These are phyloP conservation scores for Talaromyces marneffei DNA, from an alignment of 2,329 filamentous ascomycete species.

Conservation along the genomic window DNA sequence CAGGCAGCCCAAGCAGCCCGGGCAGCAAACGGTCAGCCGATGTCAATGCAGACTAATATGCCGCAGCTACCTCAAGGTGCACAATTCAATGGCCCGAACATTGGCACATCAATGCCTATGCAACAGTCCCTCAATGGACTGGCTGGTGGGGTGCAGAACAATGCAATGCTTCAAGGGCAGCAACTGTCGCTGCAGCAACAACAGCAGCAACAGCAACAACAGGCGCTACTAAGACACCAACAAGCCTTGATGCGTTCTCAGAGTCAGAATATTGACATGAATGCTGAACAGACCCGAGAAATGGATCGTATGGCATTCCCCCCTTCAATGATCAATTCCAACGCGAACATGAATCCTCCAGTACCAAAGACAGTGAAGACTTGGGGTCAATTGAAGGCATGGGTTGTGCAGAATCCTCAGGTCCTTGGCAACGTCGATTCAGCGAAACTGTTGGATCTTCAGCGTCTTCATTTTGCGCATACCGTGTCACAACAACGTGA, in stretches of 20 bases:
- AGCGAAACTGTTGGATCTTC: constrained; percentile 36
- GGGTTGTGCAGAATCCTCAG: constrained; percentile 44
- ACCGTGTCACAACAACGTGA: constrained; percentile 21
- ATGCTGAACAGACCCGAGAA: constrained; percentile 35
- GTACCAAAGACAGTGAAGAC: constrained; percentile 48
- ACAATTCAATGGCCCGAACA: constrained; percentile 31
- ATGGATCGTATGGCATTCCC: constrained; percentile 41
- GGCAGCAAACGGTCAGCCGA: constrained; percentile 27
- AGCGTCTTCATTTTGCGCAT: constrained; percentile 42
- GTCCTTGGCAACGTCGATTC: constrained; percentile 38
- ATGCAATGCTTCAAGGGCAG: constrained; percentile 30
- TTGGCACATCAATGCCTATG: constrained; percentile 30
- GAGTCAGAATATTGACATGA: constrained; percentile 34
- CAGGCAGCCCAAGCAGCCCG: constrained; percentile 24
- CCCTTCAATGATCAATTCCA: constrained; percentile 28
- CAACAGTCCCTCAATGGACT: constrained; percentile 31
- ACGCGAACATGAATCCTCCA: constrained; percentile 26
- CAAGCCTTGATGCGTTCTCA: constrained; percentile 31
- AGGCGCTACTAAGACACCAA: constrained; percentile 24
- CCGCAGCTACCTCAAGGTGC: constrained; percentile 32
- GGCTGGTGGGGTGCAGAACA: constrained; percentile 24
- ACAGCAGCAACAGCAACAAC: constrained; percentile 26
- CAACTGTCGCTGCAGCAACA: constrained; percentile 30
- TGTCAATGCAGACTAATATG: constrained; percentile 26
- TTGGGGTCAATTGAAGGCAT: constrained; percentile 54